Evolutionary conservation across 768 basidiomycete genomes (phyloP).

Genomic region (Auricularia sp.): DNA sequence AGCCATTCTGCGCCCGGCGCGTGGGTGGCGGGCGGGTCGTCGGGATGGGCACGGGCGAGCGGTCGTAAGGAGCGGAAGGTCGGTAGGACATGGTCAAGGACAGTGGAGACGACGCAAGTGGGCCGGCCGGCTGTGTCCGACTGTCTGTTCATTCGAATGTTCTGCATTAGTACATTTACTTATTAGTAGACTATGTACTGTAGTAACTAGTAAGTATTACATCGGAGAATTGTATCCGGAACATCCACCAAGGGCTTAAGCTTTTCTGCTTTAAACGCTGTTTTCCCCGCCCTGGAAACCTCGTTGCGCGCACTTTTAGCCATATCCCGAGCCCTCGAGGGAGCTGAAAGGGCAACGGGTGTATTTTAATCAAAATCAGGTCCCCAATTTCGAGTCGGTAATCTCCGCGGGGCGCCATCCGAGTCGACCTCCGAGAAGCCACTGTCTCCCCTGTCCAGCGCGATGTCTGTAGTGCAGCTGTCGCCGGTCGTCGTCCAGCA

Average conservation of each 20-base stretch:
- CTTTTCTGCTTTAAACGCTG: too few species aligned
- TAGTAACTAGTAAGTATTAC: too few species aligned
- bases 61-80: conserved; percentile 14
- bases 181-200: too few species aligned
- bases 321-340: neutral
- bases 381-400: too few species aligned
- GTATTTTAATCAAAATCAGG: too few species aligned
- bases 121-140: neutral
- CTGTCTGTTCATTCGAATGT: neutral
- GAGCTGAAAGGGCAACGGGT: too few species aligned
- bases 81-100: neutral
- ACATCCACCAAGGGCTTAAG: too few species aligned
- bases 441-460: neutral
- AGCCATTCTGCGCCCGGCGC: conserved; percentile 8
- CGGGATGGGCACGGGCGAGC: conserved; percentile 57
- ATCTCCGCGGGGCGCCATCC: too few species aligned
- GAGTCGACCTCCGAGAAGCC: neutral
- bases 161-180: too few species aligned
- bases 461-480: neutral
- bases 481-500: neutral
- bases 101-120: neutral
- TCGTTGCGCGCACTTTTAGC: neutral
- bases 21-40: conserved; percentile 49
- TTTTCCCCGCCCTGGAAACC: neutral
- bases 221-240: too few species aligned